Evolutionary conservation across 257 asterid species (phyloP).

Genomic region (Solanum arcanum): DNA sequence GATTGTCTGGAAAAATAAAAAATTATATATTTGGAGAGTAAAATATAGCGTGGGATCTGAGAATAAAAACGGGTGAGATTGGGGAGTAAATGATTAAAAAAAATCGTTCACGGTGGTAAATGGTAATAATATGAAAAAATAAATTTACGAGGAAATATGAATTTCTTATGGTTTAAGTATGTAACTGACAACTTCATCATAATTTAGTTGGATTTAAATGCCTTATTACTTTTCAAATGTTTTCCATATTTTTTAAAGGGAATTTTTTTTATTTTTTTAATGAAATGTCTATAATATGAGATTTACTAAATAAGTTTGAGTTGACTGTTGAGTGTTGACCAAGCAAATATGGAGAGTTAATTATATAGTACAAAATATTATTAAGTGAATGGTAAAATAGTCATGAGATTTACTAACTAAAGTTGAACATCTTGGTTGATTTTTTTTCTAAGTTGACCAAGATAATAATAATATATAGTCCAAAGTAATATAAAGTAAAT

Average conservation of each 20-base stretch:
- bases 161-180: fast-evolving
- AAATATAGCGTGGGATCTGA: too few species aligned
- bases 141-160: neutral
- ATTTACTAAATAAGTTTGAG: neutral
- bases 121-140: neutral
- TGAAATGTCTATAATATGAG: neutral
- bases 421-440: neutral
- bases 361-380: neutral
- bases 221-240: neutral
- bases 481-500: neutral
- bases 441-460: neutral
- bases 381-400: neutral
- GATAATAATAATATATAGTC: neutral
- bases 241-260: neutral
- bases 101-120: neutral
- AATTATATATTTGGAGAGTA: too few species aligned
- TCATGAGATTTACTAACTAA: neutral
- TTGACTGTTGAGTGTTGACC: neutral
- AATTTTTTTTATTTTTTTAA: neutral
- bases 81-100: neutral
- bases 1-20: too few species aligned
- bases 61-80: neutral
- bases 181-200: neutral
- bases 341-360: neutral
- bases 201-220: neutral